A percentile compares a stretch with the other conserved stretches of the same genome.
Evolutionary conservation across 306 rosid genomes (phyloP).

Genomic region (Trifolium dubium): DNA sequence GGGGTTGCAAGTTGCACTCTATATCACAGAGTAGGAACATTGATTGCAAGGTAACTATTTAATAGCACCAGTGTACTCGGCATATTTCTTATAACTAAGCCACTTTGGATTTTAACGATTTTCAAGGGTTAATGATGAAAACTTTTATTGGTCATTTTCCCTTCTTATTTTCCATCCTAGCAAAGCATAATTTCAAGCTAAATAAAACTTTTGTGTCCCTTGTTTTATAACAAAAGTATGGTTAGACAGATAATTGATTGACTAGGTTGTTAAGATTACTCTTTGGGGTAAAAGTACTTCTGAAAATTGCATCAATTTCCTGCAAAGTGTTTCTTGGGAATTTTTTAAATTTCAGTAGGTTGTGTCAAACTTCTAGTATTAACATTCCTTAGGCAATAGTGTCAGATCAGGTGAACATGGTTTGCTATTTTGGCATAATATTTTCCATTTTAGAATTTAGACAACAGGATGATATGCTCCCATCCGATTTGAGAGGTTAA

Average conservation of each 20-base stretch:
- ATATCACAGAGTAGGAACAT: conserved; percentile 46
- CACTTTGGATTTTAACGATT: background rate
- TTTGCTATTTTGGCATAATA: conserved; percentile 4
- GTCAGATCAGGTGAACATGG: background rate
- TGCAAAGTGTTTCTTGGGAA: background rate
- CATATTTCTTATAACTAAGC: background rate
- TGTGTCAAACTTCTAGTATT: background rate
- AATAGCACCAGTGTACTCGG: background rate
- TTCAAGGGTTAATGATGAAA: background rate
- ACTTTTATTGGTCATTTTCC: background rate
- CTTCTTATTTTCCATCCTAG: background rate
- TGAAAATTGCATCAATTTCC: conserved; percentile 1
- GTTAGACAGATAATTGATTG: conserved; percentile 5
- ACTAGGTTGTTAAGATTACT: background rate
- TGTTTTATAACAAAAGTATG: background rate
- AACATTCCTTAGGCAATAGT: background rate
- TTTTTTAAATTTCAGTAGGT: background rate
- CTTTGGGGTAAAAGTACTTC: background rate
- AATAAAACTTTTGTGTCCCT: background rate
- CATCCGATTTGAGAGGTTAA: conserved; percentile 2
- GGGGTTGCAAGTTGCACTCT: conserved; percentile 52
- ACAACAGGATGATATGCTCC: background rate
- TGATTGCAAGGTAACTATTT: conserved; percentile 44
- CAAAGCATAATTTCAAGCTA: background rate
- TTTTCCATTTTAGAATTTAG: background rate